phyloP scores from a whole-genome alignment of 1,139 yeast genomes.

The Eremothecium cymbalariae region DNA sequence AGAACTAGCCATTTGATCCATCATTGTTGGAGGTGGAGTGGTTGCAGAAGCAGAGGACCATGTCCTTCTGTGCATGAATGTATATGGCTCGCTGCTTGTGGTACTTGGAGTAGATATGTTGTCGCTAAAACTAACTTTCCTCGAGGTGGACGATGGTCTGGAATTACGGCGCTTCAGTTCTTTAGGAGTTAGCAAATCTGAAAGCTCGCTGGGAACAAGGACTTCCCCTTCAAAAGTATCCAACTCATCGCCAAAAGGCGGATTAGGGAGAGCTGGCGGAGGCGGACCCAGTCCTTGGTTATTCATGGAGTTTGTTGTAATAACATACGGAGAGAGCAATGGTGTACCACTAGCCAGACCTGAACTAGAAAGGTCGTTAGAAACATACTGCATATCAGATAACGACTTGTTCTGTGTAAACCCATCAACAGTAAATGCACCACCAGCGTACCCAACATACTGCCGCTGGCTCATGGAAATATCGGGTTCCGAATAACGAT shows the following conservation, averaged over 20 bases:
- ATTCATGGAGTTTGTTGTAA: not conserved
- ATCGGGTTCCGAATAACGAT: not conserved
- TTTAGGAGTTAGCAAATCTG: slow-evolving; percentile 19
- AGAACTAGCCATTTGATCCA: slow-evolving; percentile 9
- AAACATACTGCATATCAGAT: no score
- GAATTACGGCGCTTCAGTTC: slow-evolving; percentile 18
- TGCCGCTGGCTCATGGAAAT: no score
- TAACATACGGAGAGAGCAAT: not conserved
- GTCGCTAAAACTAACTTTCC: slow-evolving; percentile 8
- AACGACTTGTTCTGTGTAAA: no score
- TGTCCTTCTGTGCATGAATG: not conserved
- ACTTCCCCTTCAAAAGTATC: slow-evolving; percentile 13
- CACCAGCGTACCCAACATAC: no score
- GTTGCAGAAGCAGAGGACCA: slow-evolving; percentile 2
- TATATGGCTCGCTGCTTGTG: slow-evolving; percentile 2
- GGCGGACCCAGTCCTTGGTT: not conserved
- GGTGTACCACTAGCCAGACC: not conserved
- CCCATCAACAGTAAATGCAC: no score
- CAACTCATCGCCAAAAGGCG: slow-evolving; percentile 6
- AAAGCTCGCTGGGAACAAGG: slow-evolving; percentile 18
- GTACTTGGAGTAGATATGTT: slow-evolving; percentile 6
- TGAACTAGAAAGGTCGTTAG: no score
- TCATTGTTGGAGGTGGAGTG: slow-evolving; percentile 6
- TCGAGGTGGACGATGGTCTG: slow-evolving; percentile 13
- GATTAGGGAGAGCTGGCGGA: no score